These are phyloP conservation scores for Podospora bellae-mahoneyi DNA, from an alignment of 495 filamentous ascomycete species.

Conservation along the genomic window DNA sequence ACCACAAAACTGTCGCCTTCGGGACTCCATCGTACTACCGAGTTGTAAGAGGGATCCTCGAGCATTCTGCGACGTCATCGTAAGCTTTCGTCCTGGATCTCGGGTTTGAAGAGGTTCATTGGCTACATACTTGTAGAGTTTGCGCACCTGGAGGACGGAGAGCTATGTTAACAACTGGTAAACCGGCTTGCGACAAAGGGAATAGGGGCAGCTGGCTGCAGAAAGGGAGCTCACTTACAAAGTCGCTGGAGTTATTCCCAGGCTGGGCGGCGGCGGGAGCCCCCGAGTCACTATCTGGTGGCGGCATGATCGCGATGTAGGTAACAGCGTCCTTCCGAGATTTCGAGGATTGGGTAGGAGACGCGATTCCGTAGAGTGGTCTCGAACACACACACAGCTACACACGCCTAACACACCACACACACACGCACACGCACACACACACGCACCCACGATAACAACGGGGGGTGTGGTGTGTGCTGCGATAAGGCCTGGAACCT, in stretches of 20 bases:
- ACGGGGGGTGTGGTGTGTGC: background rate
- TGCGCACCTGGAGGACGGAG: conserved; percentile 69
- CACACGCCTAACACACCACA: background rate
- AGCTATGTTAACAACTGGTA: conserved; percentile 25
- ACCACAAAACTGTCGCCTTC: conserved; percentile 96
- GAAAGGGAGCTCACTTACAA: conserved; percentile 36
- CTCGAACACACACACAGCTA: background rate
- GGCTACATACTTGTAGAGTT: conserved; percentile 82
- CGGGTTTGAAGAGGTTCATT: conserved; percentile 10
- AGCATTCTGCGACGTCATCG: conserved; percentile 70
- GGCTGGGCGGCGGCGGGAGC: conserved; percentile 36
- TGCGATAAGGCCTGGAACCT: conserved; percentile 5
- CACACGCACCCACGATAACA: background rate
- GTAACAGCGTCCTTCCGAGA: background rate
- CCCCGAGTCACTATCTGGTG: conserved; percentile 38
- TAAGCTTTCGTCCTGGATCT: conserved; percentile 14
- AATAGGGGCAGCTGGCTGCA: background rate
- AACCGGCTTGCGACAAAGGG: background rate
- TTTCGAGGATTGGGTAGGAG: background rate
- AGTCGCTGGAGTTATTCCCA: conserved; percentile 50
- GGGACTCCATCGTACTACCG: conserved; percentile 93
- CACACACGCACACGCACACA: background rate
- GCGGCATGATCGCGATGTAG: conserved; percentile 38
- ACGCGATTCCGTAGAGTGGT: conserved; percentile 1
- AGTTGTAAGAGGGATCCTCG: conserved; percentile 88